These are phyloP conservation scores for Tuber melanosporum DNA, from an alignment of 495 filamentous ascomycete species.

Conservation along the genomic window DNA sequence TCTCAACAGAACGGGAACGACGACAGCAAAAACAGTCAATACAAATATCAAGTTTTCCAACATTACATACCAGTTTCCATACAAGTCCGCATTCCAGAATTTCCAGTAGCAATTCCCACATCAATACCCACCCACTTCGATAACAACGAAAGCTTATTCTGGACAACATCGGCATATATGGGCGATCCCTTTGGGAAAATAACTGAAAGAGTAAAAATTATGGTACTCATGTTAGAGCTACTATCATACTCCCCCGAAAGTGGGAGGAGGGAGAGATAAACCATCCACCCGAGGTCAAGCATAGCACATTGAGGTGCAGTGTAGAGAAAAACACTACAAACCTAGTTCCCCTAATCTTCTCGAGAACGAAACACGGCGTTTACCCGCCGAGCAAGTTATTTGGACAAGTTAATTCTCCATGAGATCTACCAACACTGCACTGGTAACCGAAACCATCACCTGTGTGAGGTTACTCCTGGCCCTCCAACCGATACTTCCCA, in stretches of 20 bases:
- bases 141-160: too few relatives aligned
- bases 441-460: background rate
- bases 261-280: background rate
- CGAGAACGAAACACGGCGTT: background rate
- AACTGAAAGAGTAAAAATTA: background rate
- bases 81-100: too few relatives aligned
- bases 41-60: too few relatives aligned
- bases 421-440: background rate
- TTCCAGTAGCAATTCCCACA: too few relatives aligned
- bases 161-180: too few relatives aligned
- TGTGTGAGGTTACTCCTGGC: background rate
- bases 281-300: background rate
- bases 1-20: too few relatives aligned
- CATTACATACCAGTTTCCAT: too few relatives aligned
- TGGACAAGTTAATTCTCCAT: background rate
- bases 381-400: background rate
- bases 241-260: background rate
- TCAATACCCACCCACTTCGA: too few relatives aligned
- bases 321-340: background rate
- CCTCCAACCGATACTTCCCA: background rate
- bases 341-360: background rate
- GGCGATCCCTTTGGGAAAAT: too few relatives aligned
- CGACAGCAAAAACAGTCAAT: too few relatives aligned
- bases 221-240: background rate
- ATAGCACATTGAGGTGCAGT: background rate